Percentiles rank a stretch among this genome's conserved stretches.
Conservation (phyloP, 352 stramenopile genomes). For the Pythium inflatum region DNA sequence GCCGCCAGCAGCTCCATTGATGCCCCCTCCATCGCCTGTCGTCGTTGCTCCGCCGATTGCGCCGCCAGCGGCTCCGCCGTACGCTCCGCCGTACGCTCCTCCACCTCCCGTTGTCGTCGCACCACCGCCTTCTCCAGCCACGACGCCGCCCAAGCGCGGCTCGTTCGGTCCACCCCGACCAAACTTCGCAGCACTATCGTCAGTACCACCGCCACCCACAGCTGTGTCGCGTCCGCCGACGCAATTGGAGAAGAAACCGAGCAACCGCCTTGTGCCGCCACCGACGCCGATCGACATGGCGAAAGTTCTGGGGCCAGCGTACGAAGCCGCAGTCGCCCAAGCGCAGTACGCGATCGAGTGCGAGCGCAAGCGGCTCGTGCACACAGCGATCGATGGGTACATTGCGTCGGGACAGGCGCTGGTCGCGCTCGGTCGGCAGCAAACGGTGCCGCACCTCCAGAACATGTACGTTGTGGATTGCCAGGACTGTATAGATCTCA, state of each 20-base stretch:
- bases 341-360: conserved; percentile 74
- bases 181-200: conserved; percentile 26
- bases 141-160: conserved; percentile 1
- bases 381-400: conserved; percentile 77
- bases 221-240: background rate
- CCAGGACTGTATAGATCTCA: background rate
- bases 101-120: background rate
- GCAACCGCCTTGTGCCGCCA: conserved; percentile 5
- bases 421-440: conserved; percentile 63
- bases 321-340: conserved; percentile 61
- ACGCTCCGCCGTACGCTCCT: background rate
- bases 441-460: conserved; percentile 65
- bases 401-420: conserved; percentile 70
- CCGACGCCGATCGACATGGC: conserved; percentile 34
- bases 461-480: conserved; percentile 47
- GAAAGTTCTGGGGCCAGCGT: conserved; percentile 58
- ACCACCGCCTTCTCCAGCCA: background rate
- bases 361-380: conserved; percentile 60
- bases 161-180: conserved; percentile 18
- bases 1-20: conserved; percentile 7
- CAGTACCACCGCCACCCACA: conserved; percentile 1
- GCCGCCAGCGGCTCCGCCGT: background rate
- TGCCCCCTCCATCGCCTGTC: conserved; percentile 6
- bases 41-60: too few relatives aligned
- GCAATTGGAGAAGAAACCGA: background rate